These are phyloP conservation scores for Debaryomyces prosopidis DNA, from an alignment of 805 yeast species.

Conservation along the genomic window DNA sequence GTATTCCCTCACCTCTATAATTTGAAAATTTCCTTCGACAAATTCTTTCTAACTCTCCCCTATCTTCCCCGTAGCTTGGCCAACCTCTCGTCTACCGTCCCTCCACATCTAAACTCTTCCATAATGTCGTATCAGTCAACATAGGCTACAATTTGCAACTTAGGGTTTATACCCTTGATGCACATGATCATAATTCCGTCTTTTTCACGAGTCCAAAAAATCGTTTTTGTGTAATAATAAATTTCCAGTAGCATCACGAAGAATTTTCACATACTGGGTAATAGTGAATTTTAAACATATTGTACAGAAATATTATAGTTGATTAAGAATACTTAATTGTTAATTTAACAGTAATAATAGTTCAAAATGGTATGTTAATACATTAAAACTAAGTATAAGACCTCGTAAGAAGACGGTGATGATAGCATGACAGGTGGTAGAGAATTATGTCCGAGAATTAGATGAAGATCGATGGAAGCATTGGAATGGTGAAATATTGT, in stretches of 20 bases:
- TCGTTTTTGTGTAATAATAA: not conserved
- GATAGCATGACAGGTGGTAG: not conserved
- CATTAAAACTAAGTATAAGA: not conserved
- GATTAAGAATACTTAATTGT: not conserved
- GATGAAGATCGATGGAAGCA: too few species aligned
- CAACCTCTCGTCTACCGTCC: too few species aligned
- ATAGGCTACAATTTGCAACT: not conserved
- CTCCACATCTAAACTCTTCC: too few species aligned
- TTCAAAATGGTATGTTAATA: conserved; percentile 8
- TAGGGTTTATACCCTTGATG: not conserved
- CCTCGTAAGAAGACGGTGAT: too few species aligned
- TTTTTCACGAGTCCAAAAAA: not conserved
- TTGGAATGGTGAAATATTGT: too few species aligned
- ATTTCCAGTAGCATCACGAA: not conserved
- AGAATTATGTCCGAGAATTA: not conserved
- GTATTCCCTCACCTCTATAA: too few species aligned
- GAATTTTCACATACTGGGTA: not conserved
- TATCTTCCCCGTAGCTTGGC: too few species aligned
- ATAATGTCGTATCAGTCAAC: too few species aligned
- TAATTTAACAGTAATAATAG: conserved; percentile 6
- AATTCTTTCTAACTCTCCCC: too few species aligned
- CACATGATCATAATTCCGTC: not conserved
- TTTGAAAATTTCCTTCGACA: too few species aligned
- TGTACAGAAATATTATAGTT: not conserved
- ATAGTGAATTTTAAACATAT: not conserved